phyloP scores from a whole-genome alignment of 305 asterid species.

The Fraxinus velutina region DNA sequence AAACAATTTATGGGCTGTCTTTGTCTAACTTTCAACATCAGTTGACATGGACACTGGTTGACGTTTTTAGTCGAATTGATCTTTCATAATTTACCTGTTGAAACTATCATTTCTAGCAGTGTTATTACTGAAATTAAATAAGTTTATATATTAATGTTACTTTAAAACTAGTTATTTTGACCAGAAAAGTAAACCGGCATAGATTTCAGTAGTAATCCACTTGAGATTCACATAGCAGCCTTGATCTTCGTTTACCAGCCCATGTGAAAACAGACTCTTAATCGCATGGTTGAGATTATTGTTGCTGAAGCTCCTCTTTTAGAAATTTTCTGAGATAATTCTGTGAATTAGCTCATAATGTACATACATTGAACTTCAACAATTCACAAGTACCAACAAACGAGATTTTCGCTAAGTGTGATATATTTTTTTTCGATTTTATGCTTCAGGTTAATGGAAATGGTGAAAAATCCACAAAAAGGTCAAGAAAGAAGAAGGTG shows the following conservation, averaged over 20 bases:
- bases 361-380: background rate
- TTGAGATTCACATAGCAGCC: background rate
- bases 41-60: background rate
- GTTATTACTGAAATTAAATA: background rate
- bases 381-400: background rate
- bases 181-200: background rate
- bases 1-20: background rate
- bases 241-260: background rate
- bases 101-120: background rate
- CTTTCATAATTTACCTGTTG: background rate
- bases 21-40: background rate
- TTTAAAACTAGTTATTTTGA: background rate
- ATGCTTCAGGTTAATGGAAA: constrained; percentile 40
- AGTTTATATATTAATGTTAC: background rate
- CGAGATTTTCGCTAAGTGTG: constrained; percentile 4
- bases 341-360: background rate
- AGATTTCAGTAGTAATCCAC: background rate
- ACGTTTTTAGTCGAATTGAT: background rate
- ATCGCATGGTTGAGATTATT: background rate
- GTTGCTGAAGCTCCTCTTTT: background rate
- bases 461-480: constrained; percentile 48
- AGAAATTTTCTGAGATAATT: background rate
- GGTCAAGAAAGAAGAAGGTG: constrained; percentile 81
- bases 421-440: constrained; percentile 2
- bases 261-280: background rate